These are phyloP conservation scores for Candida cerambycidarum DNA, from an alignment of 805 yeast genomes.

Conservation along the genomic window DNA sequence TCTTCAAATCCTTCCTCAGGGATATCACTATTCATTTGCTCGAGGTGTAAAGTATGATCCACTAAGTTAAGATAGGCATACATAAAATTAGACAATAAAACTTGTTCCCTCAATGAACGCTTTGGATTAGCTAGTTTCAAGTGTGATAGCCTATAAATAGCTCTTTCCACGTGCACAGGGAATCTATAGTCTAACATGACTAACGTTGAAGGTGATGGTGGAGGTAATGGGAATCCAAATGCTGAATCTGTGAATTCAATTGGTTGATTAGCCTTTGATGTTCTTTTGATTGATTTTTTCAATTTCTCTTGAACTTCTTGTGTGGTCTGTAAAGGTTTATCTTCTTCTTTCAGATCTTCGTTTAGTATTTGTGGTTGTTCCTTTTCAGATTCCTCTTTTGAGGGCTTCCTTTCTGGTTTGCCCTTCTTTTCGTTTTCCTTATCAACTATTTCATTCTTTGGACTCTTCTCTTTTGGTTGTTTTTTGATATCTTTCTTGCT, in stretches of 20 bases:
- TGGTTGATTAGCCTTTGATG: slow-evolving; percentile 46
- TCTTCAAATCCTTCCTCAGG: slow-evolving; percentile 6
- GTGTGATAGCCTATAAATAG: slow-evolving; percentile 89
- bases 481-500: neutral
- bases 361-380: slow-evolving; percentile 9
- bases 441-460: neutral
- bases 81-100: slow-evolving; percentile 92
- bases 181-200: slow-evolving; percentile 82
- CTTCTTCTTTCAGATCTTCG: slow-evolving; percentile 17
- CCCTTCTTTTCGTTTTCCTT: slow-evolving; percentile 5
- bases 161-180: slow-evolving; percentile 95
- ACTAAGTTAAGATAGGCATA: slow-evolving; percentile 93
- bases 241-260: slow-evolving; percentile 68
- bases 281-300: slow-evolving; percentile 40
- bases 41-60: slow-evolving; percentile 79
- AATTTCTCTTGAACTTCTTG: slow-evolving; percentile 44
- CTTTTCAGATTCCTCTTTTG: neutral
- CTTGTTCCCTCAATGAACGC: slow-evolving; percentile 89
- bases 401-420: neutral
- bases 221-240: slow-evolving; percentile 85
- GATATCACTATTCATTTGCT: slow-evolving; percentile 41
- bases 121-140: slow-evolving; percentile 92
- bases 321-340: slow-evolving; percentile 31
- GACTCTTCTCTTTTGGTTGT: neutral
- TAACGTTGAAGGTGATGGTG: slow-evolving; percentile 71